phyloP scores from a whole-genome alignment of 73 alveolate genomes.

The Paramecium sexaurelia region DNA sequence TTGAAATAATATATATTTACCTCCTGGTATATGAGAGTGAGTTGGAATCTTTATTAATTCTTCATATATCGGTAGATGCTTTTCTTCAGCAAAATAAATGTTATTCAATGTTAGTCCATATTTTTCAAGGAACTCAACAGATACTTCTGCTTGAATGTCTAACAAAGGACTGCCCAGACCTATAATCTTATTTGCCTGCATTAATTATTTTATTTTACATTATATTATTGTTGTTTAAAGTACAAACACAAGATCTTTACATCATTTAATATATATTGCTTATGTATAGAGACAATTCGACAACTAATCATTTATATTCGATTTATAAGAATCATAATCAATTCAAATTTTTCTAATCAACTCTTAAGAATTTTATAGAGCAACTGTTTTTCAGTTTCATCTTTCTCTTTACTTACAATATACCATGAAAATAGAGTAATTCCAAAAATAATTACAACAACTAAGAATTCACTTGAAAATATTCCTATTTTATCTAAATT shows the following conservation, averaged over 20 bases:
- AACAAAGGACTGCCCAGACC: constrained; percentile 48
- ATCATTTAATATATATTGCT: no score
- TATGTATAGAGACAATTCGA: background rate
- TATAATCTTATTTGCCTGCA: constrained; percentile 13
- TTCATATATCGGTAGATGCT: constrained; percentile 29
- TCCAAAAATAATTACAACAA: background rate
- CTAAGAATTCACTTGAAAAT: background rate
- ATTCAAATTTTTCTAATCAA: background rate
- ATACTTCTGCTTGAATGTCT: constrained; percentile 36
- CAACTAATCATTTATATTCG: background rate
- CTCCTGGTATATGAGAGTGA: constrained; percentile 57
- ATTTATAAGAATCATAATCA: background rate
- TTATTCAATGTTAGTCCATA: constrained; percentile 42
- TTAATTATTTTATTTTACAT: background rate
- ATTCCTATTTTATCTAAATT: background rate
- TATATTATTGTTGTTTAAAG: no score
- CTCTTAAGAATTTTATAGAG: background rate
- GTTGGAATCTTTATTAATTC: constrained; percentile 30
- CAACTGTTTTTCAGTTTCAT: background rate
- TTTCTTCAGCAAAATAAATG: constrained; percentile 33
- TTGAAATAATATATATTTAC: background rate
- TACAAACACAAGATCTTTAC: no score
- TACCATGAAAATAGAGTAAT: background rate
- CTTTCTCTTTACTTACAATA: background rate
- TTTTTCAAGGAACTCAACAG: background rate